Evolutionary conservation across 2,329 filamentous ascomycete species (phyloP).

Genomic region (Trichophyton simii): DNA sequence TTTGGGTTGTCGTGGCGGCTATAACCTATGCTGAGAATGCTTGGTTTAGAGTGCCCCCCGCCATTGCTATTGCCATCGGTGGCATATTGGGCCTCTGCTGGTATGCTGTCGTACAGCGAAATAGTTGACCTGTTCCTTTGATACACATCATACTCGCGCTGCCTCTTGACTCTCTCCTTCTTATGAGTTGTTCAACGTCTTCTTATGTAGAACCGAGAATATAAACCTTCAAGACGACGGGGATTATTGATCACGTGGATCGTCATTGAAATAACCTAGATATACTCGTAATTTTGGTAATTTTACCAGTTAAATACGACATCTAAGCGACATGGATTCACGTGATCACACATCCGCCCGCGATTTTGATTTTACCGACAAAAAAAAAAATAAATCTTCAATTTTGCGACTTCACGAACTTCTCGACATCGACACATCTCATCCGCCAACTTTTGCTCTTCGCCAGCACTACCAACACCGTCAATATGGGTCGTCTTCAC

Average conservation of each 20-base stretch:
- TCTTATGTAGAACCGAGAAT: neutral
- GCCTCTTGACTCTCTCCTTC: neutral
- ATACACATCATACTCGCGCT: neutral
- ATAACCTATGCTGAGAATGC: slow-evolving; percentile 35
- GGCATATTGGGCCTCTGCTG: slow-evolving; percentile 37
- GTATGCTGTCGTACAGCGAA: slow-evolving; percentile 31
- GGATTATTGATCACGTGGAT: neutral
- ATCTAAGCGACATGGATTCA: neutral
- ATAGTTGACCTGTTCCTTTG: neutral
- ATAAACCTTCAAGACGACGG: too few relatives aligned
- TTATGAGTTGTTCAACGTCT: neutral
- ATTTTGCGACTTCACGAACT: neutral
- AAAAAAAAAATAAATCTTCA: neutral
- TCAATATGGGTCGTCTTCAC: slow-evolving; percentile 88
- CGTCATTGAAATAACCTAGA: neutral
- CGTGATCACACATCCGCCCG: slow-evolving; percentile 7
- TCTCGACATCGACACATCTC: neutral
- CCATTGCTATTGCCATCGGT: slow-evolving; percentile 36
- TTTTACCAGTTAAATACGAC: neutral
- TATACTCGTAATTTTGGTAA: neutral
- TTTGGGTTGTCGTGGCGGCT: slow-evolving; percentile 51
- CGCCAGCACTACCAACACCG: slow-evolving; percentile 7
- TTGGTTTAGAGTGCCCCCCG: slow-evolving; percentile 37
- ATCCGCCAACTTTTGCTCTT: slow-evolving; percentile 6
- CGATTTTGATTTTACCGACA: neutral